Conservation (phyloP, 106 monocot genomes). For the Allium sativum region DNA sequence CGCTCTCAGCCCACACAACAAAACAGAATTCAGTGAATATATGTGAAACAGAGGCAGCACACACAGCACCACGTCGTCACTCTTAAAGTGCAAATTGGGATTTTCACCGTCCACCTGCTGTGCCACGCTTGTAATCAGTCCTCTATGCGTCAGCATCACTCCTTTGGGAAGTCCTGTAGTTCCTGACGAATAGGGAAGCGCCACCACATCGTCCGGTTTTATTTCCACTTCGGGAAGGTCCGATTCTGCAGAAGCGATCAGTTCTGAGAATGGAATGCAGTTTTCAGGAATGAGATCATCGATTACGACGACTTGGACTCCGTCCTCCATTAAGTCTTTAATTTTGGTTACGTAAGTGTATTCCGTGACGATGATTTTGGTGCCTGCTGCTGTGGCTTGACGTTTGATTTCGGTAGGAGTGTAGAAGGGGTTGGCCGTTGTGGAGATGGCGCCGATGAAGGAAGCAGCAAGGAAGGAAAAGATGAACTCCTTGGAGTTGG, state of each 20-base stretch:
- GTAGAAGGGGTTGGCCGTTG: slow-evolving; percentile 82
- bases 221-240: slow-evolving; percentile 32
- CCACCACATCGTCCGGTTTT: slow-evolving; percentile 56
- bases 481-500: slow-evolving; percentile 63
- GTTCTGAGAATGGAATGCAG: slow-evolving; percentile 43
- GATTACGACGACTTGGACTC: slow-evolving; percentile 24
- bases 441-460: slow-evolving; percentile 46
- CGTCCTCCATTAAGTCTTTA: slow-evolving; percentile 8
- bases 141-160: slow-evolving; percentile 76
- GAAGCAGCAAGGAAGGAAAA: slow-evolving; percentile 74
- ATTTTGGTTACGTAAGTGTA: slow-evolving; percentile 47
- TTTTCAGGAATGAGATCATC: slow-evolving; percentile 35
- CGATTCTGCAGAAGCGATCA: slow-evolving; percentile 21
- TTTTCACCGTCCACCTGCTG: slow-evolving; percentile 82
- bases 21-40: slow-evolving; percentile 61
- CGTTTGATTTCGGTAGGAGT: slow-evolving; percentile 59
- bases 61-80: slow-evolving; percentile 62
- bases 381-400: slow-evolving; percentile 41
- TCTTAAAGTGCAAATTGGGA: slow-evolving; percentile 47
- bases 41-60: slow-evolving; percentile 77
- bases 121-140: slow-evolving; percentile 58
- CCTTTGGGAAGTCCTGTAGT: slow-evolving; percentile 92
- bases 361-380: slow-evolving; percentile 56
- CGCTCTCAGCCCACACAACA: slow-evolving; percentile 60
- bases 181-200: slow-evolving; percentile 84